Percentiles rank a stretch among this genome's conserved stretches.
These are phyloP conservation scores for Didymella segeticola DNA, from an alignment of 2,329 filamentous ascomycete species.

Conservation along the genomic window DNA sequence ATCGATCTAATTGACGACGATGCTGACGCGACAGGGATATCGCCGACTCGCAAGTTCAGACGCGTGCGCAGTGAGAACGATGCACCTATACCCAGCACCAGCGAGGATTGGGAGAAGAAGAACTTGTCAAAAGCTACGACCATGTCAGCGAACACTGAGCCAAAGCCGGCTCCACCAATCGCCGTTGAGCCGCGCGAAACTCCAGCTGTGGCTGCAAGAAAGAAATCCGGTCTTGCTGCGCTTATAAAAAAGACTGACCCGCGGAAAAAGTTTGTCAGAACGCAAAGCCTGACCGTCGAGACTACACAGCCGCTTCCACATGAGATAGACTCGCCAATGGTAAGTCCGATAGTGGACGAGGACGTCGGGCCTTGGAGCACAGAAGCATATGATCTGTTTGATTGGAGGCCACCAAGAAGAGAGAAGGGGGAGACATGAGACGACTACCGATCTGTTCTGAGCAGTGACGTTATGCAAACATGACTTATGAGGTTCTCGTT, in stretches of 20 bases:
- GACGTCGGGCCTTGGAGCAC: conserved; percentile 72
- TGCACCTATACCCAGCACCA: conserved; percentile 38
- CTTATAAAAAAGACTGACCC: conserved; percentile 44
- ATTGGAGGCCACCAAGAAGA: conserved; percentile 59
- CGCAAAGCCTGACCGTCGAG: conserved; percentile 37
- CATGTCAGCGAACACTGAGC: neutral
- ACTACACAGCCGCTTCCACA: conserved; percentile 20
- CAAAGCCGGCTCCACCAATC: neutral
- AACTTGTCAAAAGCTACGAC: conserved; percentile 28
- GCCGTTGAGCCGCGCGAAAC: neutral
- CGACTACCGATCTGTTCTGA: no score
- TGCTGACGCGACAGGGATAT: neutral
- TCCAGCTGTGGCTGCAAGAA: conserved; percentile 4
- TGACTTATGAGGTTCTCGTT: no score
- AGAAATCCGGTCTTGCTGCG: conserved; percentile 31
- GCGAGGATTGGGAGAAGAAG: conserved; percentile 38
- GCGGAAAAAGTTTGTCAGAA: conserved; percentile 36
- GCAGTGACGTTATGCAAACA: no score
- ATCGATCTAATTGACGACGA: conserved; percentile 36
- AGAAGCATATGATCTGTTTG: conserved; percentile 72
- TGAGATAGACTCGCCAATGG: conserved; percentile 25
- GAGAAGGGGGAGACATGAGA: neutral
- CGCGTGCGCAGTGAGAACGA: conserved; percentile 44
- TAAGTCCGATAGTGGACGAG: conserved; percentile 54
- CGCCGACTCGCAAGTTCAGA: conserved; percentile 26